phyloP scores from a whole-genome alignment of 2,329 filamentous ascomycete genomes.

The Ustilaginoidea virens region DNA sequence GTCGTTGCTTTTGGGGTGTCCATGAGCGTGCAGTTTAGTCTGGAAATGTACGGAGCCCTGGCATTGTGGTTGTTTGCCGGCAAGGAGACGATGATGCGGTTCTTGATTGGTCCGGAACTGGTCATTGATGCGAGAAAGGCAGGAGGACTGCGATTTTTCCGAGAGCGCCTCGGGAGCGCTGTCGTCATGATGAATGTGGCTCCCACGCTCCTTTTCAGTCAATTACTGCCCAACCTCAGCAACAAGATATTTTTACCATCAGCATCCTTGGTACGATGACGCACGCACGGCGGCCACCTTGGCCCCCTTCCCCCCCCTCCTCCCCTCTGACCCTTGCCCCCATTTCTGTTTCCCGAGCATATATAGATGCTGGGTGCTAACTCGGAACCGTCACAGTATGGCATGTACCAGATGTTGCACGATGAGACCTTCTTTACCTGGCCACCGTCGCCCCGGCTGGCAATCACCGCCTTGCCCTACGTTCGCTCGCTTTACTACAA shows the following conservation, averaged over 20 bases:
- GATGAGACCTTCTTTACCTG: constrained; percentile 30
- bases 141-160: constrained; percentile 11
- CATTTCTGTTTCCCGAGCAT: too few relatives aligned
- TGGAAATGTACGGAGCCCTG: constrained; percentile 36
- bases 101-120: constrained; percentile 22
- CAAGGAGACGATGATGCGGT: constrained; percentile 24
- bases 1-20: constrained; percentile 47
- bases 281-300: too few relatives aligned
- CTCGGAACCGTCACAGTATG: constrained; percentile 24
- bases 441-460: constrained; percentile 38
- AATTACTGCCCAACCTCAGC: constrained; percentile 26
- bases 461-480: constrained; percentile 33
- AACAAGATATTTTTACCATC: constrained; percentile 26
- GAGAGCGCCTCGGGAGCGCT: constrained; percentile 17
- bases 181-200: constrained; percentile 28
- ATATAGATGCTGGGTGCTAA: too few relatives aligned
- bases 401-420: constrained; percentile 27
- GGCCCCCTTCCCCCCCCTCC: too few relatives aligned
- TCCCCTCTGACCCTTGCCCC: too few relatives aligned
- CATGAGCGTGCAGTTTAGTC: constrained; percentile 32
- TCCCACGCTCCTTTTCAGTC: constrained; percentile 27
- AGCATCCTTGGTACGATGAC: constrained; percentile 25
- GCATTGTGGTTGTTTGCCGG: constrained; percentile 38
- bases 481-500: constrained; percentile 28
- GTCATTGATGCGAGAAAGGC: constrained; percentile 11